phyloP scores from a whole-genome alignment of 2,329 filamentous ascomycete species.

The Aspergillus phoenicis region DNA sequence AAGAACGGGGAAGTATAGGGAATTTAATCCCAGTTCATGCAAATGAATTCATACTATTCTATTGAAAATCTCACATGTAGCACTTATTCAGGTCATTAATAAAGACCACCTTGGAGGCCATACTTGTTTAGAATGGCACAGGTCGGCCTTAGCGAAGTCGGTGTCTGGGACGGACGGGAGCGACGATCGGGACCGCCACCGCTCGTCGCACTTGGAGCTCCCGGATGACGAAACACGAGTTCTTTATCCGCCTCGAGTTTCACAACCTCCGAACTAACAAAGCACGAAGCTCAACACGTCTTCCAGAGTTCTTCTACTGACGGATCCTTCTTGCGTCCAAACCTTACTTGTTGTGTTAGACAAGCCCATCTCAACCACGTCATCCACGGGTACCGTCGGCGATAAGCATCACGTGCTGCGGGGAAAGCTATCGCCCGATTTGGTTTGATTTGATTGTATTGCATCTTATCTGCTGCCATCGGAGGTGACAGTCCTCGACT shows the following conservation, averaged over 20 bases:
- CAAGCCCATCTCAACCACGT: neutral
- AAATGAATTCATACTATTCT: neutral
- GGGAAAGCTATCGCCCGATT: slow-evolving; percentile 24
- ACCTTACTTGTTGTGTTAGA: neutral
- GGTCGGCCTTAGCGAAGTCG: neutral
- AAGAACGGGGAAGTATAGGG: neutral
- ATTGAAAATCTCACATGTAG: neutral
- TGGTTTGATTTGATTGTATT: slow-evolving; percentile 10
- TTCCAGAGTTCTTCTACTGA: neutral
- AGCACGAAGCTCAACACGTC: neutral
- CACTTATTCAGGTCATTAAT: neutral
- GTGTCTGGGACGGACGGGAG: neutral
- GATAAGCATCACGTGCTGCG: slow-evolving; percentile 29
- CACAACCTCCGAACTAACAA: neutral
- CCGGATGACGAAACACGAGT: neutral
- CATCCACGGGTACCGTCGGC: slow-evolving; percentile 18
- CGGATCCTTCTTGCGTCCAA: neutral
- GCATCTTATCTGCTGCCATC: slow-evolving; percentile 23
- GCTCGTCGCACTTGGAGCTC: neutral
- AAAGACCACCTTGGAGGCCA: neutral
- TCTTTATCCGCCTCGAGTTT: neutral
- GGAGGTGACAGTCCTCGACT: slow-evolving; percentile 7
- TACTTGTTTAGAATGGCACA: neutral
- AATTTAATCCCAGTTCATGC: neutral
- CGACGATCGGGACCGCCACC: neutral